Base-by-base conservation (phyloP, 371 early-diverging fungal genomes). In the Rhizopus arrhizus region DNA sequence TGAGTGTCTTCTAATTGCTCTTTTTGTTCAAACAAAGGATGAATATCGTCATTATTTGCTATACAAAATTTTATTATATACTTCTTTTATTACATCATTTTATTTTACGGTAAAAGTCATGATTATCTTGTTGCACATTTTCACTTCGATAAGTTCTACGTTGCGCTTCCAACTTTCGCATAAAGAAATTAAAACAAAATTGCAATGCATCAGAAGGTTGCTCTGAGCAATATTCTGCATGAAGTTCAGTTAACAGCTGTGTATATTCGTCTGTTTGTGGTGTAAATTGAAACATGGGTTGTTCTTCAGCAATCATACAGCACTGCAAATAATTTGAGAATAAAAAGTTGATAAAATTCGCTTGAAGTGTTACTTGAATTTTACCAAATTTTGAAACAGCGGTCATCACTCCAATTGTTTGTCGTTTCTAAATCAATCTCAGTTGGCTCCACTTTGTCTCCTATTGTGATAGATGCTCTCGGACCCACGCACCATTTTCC, bases 131-230 rank as follows among this genome's bases (percentile, higher is more conserved):
- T 40, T 29, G 55, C 28, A 15, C 15, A 10, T 47, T 50, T 22
- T 55, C 67, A 29, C 69, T 61, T 47, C 75, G 65, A 32, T 69
- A 52, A 36, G 51, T 56, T 11, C 65, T 68, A 46, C 91, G 89
- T 63, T 92, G 91, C 64, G 88, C 86, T n/a, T 85, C 83, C 32
- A 91, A 74, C 68, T 89, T 88, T 46, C 81, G 81, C 69, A 89
- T 84, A 74, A 96, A 96, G 72, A 91, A 93, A 59, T 89, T 84
- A 31, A 94, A 91, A 73, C 95, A 95, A 72, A 92, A 95, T 83
- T 94, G 93, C 72, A 90, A 84, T 42, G 93, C 85, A 77, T 96
- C 94, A 43, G 82, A 65, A 5, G 97, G 81, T 11, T 74, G 64
- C 33, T 74, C 70, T 22, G 64, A 58, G 53, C 74, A 71, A 42